Evolutionary conservation across 768 basidiomycete genomes (phyloP).

Genomic region (Phlebiopsis gigantea): DNA sequence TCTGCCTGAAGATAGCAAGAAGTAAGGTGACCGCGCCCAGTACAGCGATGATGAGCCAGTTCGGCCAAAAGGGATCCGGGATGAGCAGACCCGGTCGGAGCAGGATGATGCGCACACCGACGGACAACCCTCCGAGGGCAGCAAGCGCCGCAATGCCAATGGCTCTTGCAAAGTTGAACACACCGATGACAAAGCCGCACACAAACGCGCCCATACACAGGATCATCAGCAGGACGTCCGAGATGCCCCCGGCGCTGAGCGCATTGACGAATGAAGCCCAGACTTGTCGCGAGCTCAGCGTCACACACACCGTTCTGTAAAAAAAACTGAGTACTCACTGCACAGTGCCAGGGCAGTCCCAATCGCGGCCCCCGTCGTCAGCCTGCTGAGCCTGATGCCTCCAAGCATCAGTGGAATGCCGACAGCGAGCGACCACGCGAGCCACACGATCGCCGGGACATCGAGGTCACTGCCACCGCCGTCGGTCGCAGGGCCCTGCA

Average conservation of each 20-base stretch:
- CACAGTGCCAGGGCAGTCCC: constrained; percentile 46
- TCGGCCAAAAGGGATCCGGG: constrained; percentile 33
- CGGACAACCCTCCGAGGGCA: constrained; percentile 49
- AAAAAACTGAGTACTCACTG: constrained; percentile 21
- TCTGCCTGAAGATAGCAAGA: constrained; percentile 39
- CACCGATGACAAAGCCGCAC: constrained; percentile 46
- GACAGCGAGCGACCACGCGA: constrained; percentile 43
- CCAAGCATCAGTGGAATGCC: constrained; percentile 51
- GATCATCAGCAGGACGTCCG: constrained; percentile 46
- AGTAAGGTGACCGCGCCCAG: constrained; percentile 39
- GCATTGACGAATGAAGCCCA: constrained; percentile 64
- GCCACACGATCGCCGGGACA: constrained; percentile 51
- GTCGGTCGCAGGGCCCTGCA: constrained; percentile 54
- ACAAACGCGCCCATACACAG: constrained; percentile 46
- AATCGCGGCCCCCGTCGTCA: constrained; percentile 50
- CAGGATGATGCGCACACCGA: constrained; percentile 51
- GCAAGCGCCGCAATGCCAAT: constrained; percentile 43
- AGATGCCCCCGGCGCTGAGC: constrained; percentile 39
- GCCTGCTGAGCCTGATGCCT: constrained; percentile 52
- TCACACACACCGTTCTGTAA: not conserved
- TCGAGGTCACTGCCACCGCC: constrained; percentile 47
- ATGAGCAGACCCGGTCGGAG: constrained; percentile 47
- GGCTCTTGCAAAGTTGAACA: constrained; percentile 33
- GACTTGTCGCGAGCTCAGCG: constrained; percentile 28
- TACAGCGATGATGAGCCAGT: constrained; percentile 50